Evolutionary conservation across 257 asterid species (phyloP), one percentile per base, ranked within the genome.

Genomic region (Vinca minor): DNA sequence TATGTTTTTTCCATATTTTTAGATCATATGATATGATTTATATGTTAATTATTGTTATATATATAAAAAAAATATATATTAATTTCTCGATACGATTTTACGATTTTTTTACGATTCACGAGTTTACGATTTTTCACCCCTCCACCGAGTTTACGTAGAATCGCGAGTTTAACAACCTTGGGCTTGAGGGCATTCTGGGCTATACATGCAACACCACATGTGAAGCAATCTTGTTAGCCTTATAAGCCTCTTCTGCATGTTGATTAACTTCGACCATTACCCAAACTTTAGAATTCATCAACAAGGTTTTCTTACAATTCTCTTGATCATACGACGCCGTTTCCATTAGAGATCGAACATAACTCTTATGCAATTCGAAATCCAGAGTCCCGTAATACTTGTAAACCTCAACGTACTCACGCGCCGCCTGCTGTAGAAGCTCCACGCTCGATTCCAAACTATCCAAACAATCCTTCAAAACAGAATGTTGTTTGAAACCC

Each of bases 371-470:
- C 60, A 42, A 39, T 1, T 35, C 54, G 54, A 66, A 41, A 6
- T 35, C 73, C 45, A 7, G 20, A 3, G 26, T 17, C 18, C 42
- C 47, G 23, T 14, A 14, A 12, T 20, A 20, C 28, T 28, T 69
- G 67, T 47, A 69, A 5, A 59, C 34, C 45, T 69, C 62, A 20
- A 60, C 62, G 14, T 36, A 60, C 32, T 60, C 62, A 9, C 12
- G 67, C 14, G 72, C 32, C 3, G 63, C 67, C 14, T 60, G 73
- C 31, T 69, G 73, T 15, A 69, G 67, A 12, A 26, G 34, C 52
- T 60, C 73, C 5, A 60, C 62, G 20, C 62, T 60, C 3, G 32
- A 20, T 1, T 8, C 23, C 17, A 69, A 13, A n/a, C 39, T 41
- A 17, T 60, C 67, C 9, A 60, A 62, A n/a, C 73, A 60, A 9